A percentile compares a stretch with the other conserved stretches of the same genome.
Conservation (phyloP, 208 protist species). For the Wallacemonas collosoma region DNA sequence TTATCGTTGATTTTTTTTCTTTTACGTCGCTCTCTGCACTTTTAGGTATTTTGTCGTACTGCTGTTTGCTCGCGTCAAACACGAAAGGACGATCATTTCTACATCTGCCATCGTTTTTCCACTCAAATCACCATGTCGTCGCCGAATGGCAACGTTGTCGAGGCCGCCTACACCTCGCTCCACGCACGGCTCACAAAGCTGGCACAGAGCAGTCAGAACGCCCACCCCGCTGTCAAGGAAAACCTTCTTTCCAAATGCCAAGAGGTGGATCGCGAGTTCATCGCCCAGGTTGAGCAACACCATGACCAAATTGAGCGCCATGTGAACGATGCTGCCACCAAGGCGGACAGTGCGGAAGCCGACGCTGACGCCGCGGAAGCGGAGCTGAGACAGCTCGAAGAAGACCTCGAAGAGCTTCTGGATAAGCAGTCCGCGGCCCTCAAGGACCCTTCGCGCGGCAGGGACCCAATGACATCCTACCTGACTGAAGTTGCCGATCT, state of each 20-base stretch:
- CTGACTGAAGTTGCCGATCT: slow-evolving; percentile 57
- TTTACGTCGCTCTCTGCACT: too few relatives aligned
- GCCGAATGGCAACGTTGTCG: background rate
- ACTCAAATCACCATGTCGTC: background rate
- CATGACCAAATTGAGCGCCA: slow-evolving; percentile 15
- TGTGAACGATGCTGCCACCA: slow-evolving; percentile 16
- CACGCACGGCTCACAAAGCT: slow-evolving; percentile 1
- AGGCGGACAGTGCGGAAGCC: slow-evolving; percentile 25
- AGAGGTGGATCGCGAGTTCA: slow-evolving; percentile 4
- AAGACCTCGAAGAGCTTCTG: slow-evolving; percentile 21
- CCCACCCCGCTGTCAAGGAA: slow-evolving; percentile 8
- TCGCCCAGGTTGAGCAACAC: slow-evolving; percentile 3
- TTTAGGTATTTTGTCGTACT: too few relatives aligned
- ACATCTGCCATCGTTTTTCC: background rate
- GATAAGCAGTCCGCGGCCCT: background rate
- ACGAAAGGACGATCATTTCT: too few relatives aligned
- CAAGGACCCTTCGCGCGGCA: slow-evolving; percentile 1
- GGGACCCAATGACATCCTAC: slow-evolving; percentile 27
- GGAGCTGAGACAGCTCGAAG: slow-evolving; percentile 33
- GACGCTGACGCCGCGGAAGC: slow-evolving; percentile 30
- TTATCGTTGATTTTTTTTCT: too few relatives aligned
- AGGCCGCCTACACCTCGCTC: slow-evolving; percentile 5
- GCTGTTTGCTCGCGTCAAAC: too few relatives aligned
- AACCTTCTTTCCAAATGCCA: slow-evolving; percentile 10
- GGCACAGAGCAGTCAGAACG: background rate